Percentiles rank a stretch among this genome's conserved stretches.
phyloP scores from a whole-genome alignment of 805 yeast genomes.

The Saccharomycopsis synnaedendra region DNA sequence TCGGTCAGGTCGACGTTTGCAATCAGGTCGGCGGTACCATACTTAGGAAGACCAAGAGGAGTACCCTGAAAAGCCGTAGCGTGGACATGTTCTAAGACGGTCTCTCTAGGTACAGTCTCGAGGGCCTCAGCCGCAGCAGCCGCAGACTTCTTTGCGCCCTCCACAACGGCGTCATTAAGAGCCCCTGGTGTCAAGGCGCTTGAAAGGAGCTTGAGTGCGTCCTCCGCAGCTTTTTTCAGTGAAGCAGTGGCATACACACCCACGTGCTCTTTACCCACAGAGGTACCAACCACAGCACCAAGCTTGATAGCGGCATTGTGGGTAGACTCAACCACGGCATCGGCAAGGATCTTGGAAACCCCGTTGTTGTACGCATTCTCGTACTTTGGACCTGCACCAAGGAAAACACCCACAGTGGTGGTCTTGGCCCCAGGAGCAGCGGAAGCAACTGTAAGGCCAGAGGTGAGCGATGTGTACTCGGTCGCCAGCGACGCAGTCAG shows the following conservation, averaged over 20 bases:
- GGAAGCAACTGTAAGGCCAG: constrained; percentile 66
- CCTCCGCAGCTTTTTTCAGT: constrained; percentile 37
- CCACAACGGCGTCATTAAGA: constrained; percentile 33
- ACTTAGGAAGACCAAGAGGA: constrained; percentile 63
- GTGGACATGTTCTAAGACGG: constrained; percentile 62
- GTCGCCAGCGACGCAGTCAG: constrained; percentile 50
- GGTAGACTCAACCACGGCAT: constrained; percentile 29
- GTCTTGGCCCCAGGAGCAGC: constrained; percentile 44
- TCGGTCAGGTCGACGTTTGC: constrained; percentile 48
- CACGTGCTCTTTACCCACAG: constrained; percentile 52
- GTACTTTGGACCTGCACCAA: constrained; percentile 69
- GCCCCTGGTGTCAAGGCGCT: constrained; percentile 28
- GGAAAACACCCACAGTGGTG: constrained; percentile 57
- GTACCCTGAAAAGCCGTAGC: constrained; percentile 84
- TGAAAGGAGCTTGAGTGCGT: constrained; percentile 26
- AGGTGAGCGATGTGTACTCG: constrained; percentile 58
- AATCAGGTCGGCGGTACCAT: constrained; percentile 63
- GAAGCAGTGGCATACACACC: constrained; percentile 48
- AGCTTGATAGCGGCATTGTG: constrained; percentile 28
- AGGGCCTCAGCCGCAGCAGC: constrained; percentile 37
- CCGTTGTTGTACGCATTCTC: constrained; percentile 80
- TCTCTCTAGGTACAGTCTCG: constrained; percentile 41
- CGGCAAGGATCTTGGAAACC: constrained; percentile 54
- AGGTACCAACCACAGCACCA: constrained; percentile 48
- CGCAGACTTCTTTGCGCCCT: constrained; percentile 35